Base-by-base conservation (phyloP, 495 filamentous ascomycete species). In the Penicillium daleae region DNA sequence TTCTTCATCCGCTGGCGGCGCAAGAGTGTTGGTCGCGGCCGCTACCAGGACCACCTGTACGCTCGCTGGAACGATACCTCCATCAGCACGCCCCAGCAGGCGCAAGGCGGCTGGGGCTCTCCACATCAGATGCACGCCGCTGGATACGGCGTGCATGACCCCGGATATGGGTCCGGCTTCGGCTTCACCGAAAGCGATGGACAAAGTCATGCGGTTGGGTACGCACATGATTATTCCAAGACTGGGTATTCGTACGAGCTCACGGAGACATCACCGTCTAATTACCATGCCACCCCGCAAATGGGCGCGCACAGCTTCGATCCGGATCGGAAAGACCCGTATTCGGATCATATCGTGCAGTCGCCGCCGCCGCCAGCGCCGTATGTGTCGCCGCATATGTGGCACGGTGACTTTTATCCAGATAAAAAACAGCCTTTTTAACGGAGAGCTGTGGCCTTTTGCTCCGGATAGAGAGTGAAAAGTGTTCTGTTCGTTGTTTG, bases 1-100 rank as follows among this genome's bases (percentile, higher is more conserved):
- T 80, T 71, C 66, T 78, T 72, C 60, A 74, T 78, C 62, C 75
- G 73, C 17, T 65, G 62, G 37, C 77, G 75, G 12, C 75, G 77
- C 60, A 76, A 68, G 66, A 60, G 69, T 60, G 59, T 57, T n/a
- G 63, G 71, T 13, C 57, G 67, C 6, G 59, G 62, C 27, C 66
- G 71, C 1, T 57, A 65, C 17, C 61, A 65, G 1, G 56, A 58
- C 32, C 67, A 71, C 12, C 50, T 76, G 44, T 76, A 71, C 40
- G 66, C 66, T 8, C 65, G 65, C 46, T 78, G 74, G 71, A 66
- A 70, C 40, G 67, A 76, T 40, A 60, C 71, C 27, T 62, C 65
- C 31, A 64, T 65, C 52, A 65, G 48, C 17, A 62, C 70, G 4
- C 69, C 66, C 32, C 40, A 48, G n/a, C 62, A 56, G 3, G 62